Evolutionary conservation across 306 rosid genomes (phyloP).

Genomic region (Coriaria nepalensis): DNA sequence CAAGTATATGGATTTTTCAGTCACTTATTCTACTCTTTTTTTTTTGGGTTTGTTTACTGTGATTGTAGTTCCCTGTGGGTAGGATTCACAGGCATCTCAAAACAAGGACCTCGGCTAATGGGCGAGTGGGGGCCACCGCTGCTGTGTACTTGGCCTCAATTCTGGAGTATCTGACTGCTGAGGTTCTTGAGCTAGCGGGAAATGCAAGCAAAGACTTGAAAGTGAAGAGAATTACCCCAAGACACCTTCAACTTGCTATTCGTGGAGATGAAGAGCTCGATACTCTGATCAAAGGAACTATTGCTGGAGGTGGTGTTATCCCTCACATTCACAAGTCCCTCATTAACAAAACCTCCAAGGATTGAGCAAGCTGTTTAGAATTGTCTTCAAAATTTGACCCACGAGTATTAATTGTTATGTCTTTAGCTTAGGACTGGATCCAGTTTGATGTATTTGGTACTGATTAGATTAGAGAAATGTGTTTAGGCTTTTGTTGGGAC

Average conservation of each 20-base stretch:
- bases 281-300: slow-evolving; percentile 87
- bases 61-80: slow-evolving; percentile 78
- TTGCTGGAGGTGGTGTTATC: slow-evolving; percentile 98
- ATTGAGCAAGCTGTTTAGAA: slow-evolving; percentile 12
- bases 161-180: slow-evolving; percentile 88
- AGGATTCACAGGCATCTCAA: slow-evolving; percentile 90
- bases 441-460: no score
- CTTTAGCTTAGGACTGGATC: no score
- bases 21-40: neutral
- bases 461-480: no score
- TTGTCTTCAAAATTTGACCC: no score
- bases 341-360: slow-evolving; percentile 91
- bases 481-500: no score
- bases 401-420: no score
- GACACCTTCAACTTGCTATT: slow-evolving; percentile 92
- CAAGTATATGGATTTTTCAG: neutral
- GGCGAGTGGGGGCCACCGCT: slow-evolving; percentile 95
- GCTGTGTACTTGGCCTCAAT: slow-evolving; percentile 92
- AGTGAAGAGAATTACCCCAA: slow-evolving; percentile 94
- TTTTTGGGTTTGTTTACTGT: neutral
- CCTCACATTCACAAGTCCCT: slow-evolving; percentile 96
- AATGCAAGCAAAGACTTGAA: slow-evolving; percentile 93
- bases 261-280: slow-evolving; percentile 97
- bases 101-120: slow-evolving; percentile 59
- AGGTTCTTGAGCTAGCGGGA: slow-evolving; percentile 91